Evolutionary conservation across 2,329 filamentous ascomycete genomes (phyloP).

Genomic region (Epichloe sibirici): DNA sequence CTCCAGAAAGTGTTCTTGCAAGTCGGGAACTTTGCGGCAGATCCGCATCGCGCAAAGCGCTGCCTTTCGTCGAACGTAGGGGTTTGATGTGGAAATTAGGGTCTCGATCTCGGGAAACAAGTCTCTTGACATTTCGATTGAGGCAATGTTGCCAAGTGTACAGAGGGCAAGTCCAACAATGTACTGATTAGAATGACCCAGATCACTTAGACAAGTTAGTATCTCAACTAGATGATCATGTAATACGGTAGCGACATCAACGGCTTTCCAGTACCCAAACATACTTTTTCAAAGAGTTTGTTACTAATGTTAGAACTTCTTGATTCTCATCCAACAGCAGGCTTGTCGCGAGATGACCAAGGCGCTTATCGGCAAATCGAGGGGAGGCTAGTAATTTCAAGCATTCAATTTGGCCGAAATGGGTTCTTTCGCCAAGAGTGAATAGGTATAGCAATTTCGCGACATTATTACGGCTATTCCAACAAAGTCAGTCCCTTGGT

Average conservation of each 20-base stretch:
- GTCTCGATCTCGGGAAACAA: conserved; percentile 92
- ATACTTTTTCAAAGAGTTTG: conserved; percentile 95
- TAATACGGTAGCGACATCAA: background rate
- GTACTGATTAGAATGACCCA: conserved; percentile 96
- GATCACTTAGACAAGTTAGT: conserved; percentile 49
- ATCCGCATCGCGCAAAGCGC: conserved; percentile 98
- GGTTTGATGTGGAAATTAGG: conserved; percentile 83
- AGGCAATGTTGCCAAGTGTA: conserved; percentile 94
- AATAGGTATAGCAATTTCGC: conserved; percentile 97
- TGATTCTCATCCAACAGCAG: conserved; percentile 94
- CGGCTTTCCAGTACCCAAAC: conserved; percentile 12
- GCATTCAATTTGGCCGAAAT: conserved; percentile 99
- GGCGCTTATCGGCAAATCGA: conserved; percentile 91
- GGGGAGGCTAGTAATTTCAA: conserved; percentile 93
- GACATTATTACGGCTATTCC: conserved; percentile 83
- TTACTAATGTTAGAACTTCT: conserved; percentile 92
- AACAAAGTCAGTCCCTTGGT: background rate
- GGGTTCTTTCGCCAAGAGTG: conserved; percentile 90
- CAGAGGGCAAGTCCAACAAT: conserved; percentile 93
- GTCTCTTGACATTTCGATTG: conserved; percentile 95
- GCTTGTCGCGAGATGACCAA: conserved; percentile 95
- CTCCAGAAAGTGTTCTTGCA: conserved; percentile 94
- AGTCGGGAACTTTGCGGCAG: conserved; percentile 91
- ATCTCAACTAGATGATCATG: background rate
- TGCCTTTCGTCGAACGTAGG: conserved; percentile 95